These are phyloP conservation scores for Roridomyces roridus DNA, from an alignment of 768 basidiomycete species.

Conservation along the genomic window DNA sequence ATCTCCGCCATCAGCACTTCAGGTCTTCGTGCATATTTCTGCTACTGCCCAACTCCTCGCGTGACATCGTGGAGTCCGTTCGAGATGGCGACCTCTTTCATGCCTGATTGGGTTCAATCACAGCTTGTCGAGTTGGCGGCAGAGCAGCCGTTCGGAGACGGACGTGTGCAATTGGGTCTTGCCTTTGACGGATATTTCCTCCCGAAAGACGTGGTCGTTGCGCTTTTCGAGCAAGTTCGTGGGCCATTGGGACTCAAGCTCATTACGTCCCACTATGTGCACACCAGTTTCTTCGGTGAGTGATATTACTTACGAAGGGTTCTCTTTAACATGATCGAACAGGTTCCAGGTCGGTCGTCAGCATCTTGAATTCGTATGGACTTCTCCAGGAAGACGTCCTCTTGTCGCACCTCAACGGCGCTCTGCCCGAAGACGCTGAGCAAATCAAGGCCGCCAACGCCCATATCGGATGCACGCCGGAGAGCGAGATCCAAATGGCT, in stretches of 20 bases:
- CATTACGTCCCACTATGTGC: constrained; percentile 15
- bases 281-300: not conserved
- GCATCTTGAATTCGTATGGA: constrained; percentile 10
- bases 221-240: not conserved
- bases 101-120: constrained; percentile 3
- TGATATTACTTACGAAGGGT: not conserved
- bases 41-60: constrained; percentile 2
- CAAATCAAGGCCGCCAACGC: constrained; percentile 9
- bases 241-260: constrained; percentile 12
- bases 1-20: constrained; percentile 9
- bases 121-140: constrained; percentile 18
- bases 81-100: not conserved
- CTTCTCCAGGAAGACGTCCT: constrained; percentile 17
- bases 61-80: constrained; percentile 15
- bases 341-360: constrained; percentile 7
- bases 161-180: constrained; percentile 18
- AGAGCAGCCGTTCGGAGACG: constrained; percentile 19
- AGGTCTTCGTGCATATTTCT: constrained; percentile 21
- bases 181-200: constrained; percentile 15
- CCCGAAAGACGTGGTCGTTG: constrained; percentile 6
- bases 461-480: constrained; percentile 15
- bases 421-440: constrained; percentile 6
- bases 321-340: not conserved
- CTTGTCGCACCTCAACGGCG: constrained; percentile 14
- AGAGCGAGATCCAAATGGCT: constrained; percentile 20